Evolutionary conservation across 108 stramenopile species (phyloP).

Genomic region (Stephanodiscus triporus): DNA sequence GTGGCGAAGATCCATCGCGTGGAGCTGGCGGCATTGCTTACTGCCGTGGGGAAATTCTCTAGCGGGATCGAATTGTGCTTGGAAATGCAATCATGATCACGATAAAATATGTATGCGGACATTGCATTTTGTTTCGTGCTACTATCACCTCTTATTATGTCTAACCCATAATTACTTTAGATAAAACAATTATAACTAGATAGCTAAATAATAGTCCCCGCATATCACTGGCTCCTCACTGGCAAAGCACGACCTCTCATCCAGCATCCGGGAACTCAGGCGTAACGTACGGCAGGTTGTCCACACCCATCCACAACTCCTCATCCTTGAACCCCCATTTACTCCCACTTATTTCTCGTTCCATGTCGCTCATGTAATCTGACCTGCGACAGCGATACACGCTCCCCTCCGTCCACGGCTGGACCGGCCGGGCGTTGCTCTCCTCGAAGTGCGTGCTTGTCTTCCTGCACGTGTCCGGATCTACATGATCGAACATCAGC

Average conservation of each 20-base stretch:
- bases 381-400: conserved; percentile 29
- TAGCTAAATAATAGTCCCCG: too few species aligned
- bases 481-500: conserved; percentile 70
- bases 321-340: conserved; percentile 10
- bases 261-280: conserved; percentile 29
- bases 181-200: too few species aligned
- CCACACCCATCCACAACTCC: conserved; percentile 29
- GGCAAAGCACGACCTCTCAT: neutral
- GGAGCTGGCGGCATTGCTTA: conserved; percentile 82
- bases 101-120: neutral
- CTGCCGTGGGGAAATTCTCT: conserved; percentile 79
- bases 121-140: too few species aligned
- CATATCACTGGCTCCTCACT: too few species aligned
- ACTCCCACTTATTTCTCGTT: conserved; percentile 27
- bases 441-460: conserved; percentile 70
- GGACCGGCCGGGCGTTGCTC: conserved; percentile 73
- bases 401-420: conserved; percentile 28
- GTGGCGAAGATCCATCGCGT: conserved; percentile 75
- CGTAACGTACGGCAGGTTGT: conserved; percentile 25
- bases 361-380: conserved; percentile 46
- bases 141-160: too few species aligned
- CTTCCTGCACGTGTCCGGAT: conserved; percentile 54
- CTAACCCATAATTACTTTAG: too few species aligned
- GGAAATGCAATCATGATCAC: conserved; percentile 52
- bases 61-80: conserved; percentile 82